Percentiles rank a stretch among this genome's conserved stretches.
phyloP scores from a whole-genome alignment of 169 alveolate genomes.

The Eimeria praecox region DNA sequence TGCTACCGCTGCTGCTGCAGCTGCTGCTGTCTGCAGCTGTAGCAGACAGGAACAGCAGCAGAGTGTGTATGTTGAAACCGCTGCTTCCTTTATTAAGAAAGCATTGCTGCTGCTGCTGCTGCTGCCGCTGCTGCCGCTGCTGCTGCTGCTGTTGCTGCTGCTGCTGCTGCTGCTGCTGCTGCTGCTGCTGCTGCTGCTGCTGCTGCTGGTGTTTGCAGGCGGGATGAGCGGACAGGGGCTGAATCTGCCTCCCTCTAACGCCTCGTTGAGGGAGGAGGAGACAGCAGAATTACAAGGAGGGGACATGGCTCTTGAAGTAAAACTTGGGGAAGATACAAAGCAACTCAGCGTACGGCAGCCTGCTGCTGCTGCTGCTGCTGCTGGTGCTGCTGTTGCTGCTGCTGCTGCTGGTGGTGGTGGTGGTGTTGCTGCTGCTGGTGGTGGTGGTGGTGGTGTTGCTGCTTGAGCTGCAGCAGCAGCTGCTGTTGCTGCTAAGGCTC shows the following conservation, averaged over 20 bases:
- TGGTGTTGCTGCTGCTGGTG: too few relatives aligned
- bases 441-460: too few relatives aligned
- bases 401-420: too few relatives aligned
- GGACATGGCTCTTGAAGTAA: constrained; percentile 45
- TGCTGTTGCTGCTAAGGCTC: background rate
- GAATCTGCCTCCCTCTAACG: constrained; percentile 57
- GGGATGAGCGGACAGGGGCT: constrained; percentile 49
- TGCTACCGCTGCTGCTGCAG: too few relatives aligned
- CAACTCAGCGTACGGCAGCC: background rate
- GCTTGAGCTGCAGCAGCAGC: too few relatives aligned
- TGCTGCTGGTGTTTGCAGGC: constrained; percentile 43
- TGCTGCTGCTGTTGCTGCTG: background rate
- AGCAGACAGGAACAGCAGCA: background rate
- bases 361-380: constrained; percentile 13
- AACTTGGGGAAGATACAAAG: background rate
- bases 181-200: constrained; percentile 36
- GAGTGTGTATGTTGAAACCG: too few relatives aligned
- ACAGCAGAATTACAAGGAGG: constrained; percentile 53
- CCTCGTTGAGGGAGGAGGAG: constrained; percentile 50
- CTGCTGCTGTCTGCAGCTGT: too few relatives aligned
- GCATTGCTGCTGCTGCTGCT: too few relatives aligned
- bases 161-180: constrained; percentile 2
- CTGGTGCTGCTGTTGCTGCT: background rate
- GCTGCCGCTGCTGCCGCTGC: too few relatives aligned
- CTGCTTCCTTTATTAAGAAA: too few relatives aligned